A percentile compares a stretch with the other conserved stretches of the same genome.
These are phyloP conservation scores for Geoglossum cookeanum DNA, from an alignment of 2,329 filamentous ascomycete species.

Conservation along the genomic window DNA sequence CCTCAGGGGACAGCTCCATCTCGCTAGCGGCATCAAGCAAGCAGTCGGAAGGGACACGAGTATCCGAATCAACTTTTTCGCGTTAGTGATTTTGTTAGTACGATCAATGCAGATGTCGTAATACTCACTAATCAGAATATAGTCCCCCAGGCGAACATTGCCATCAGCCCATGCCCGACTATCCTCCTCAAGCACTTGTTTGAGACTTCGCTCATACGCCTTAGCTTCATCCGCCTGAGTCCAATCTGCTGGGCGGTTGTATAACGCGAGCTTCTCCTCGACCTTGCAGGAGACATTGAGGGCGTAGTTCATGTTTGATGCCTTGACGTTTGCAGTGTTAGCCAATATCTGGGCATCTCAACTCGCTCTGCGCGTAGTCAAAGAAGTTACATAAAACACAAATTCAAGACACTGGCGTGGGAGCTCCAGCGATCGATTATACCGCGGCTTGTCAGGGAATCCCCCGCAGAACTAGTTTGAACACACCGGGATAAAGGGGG, in stretches of 20 bases:
- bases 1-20: constrained; percentile 62
- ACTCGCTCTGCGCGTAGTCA: too few relatives aligned
- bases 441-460: background rate
- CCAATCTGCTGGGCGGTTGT: constrained; percentile 42
- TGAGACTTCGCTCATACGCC: constrained; percentile 46
- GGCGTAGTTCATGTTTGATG: constrained; percentile 55
- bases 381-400: too few relatives aligned
- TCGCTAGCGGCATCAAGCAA: constrained; percentile 62
- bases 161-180: constrained; percentile 64
- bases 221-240: constrained; percentile 47
- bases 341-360: too few relatives aligned
- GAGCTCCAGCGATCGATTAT: too few relatives aligned
- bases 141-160: constrained; percentile 71
- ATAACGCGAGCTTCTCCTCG: constrained; percentile 43
- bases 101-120: background rate
- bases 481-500: too few relatives aligned
- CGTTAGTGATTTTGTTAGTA: background rate
- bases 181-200: constrained; percentile 43
- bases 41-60: constrained; percentile 58
- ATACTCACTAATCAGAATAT: constrained; percentile 43
- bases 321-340: constrained; percentile 26
- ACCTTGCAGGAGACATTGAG: constrained; percentile 49
- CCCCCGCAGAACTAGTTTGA: too few relatives aligned
- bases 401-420: too few relatives aligned
- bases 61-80: constrained; percentile 47